Evolutionary conservation across 1,284 basidiomycete species (phyloP).

Genomic region (Ceraceosorus bombacis): DNA sequence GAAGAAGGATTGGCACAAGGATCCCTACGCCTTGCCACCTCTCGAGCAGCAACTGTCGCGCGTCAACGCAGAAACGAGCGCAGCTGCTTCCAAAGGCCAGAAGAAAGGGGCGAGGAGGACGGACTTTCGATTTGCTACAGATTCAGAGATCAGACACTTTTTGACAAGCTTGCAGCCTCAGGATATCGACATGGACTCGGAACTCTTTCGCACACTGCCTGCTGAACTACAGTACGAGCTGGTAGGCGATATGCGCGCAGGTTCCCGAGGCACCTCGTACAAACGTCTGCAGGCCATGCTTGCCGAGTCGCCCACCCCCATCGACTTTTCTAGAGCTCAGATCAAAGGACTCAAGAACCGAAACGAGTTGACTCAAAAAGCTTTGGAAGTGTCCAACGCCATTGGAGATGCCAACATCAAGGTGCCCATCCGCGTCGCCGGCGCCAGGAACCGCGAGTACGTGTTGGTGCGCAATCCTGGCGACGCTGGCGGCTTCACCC

Average conservation of each 20-base stretch:
- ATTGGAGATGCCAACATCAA: conserved; percentile 78
- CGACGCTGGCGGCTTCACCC: conserved; percentile 80
- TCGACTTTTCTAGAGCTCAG: conserved; percentile 93
- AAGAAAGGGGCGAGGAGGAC: conserved; percentile 19
- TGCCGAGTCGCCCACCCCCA: conserved; percentile 65
- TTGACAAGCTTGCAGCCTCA: conserved; percentile 41
- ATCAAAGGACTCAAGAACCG: conserved; percentile 67
- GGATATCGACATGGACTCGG: conserved; percentile 43
- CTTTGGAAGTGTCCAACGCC: conserved; percentile 84
- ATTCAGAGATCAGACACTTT: conserved; percentile 37
- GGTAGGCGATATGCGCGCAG: conserved; percentile 84
- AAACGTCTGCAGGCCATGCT: conserved; percentile 87
- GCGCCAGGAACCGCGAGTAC: conserved; percentile 88
- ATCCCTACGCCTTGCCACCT: conserved; percentile 44
- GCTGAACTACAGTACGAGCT: conserved; percentile 98
- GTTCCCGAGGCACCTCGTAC: conserved; percentile 88
- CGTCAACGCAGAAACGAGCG: conserved; percentile 19
- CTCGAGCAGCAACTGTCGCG: conserved; percentile 33
- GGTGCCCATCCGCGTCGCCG: conserved; percentile 85
- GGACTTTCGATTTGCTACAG: conserved; percentile 45
- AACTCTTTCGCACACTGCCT: conserved; percentile 73
- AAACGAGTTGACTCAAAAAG: conserved; percentile 85
- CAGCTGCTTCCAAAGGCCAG: conserved; percentile 54
- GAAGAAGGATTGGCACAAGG: conserved; percentile 49
- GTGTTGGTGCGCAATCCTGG: conserved; percentile 78